Conservation (phyloP, 495 filamentous ascomycete species). For the Podospora bellae-mahoneyi region DNA sequence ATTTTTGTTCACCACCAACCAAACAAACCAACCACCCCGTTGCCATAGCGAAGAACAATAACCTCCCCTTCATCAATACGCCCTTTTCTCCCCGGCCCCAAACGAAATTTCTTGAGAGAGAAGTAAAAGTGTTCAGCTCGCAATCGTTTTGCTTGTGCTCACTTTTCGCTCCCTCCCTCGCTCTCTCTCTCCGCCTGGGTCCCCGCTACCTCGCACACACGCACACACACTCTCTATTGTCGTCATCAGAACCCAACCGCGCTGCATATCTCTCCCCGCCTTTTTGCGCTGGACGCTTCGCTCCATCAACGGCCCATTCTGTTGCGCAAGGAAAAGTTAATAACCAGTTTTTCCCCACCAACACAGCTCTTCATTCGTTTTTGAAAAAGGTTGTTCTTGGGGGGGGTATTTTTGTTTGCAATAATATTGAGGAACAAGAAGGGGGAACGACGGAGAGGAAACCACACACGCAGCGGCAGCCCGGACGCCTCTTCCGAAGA, state of each 20-base stretch:
- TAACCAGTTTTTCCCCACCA: too few relatives aligned
- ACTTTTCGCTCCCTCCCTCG: background rate
- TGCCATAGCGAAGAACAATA: background rate
- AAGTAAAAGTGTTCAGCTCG: too few relatives aligned
- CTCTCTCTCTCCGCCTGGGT: background rate
- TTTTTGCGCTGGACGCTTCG: too few relatives aligned
- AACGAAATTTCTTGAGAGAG: background rate
- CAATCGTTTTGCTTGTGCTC: background rate
- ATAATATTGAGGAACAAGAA: background rate
- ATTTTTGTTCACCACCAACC: background rate
- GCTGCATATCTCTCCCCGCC: too few relatives aligned
- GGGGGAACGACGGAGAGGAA: constrained; percentile 27
- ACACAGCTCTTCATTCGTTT: too few relatives aligned
- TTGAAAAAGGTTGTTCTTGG: too few relatives aligned
- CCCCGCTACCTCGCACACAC: background rate
- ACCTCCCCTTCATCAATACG: background rate
- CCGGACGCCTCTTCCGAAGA: constrained; percentile 36
- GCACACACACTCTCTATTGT: constrained; percentile 4
- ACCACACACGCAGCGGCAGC: constrained; percentile 34
- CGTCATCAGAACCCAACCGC: background rate
- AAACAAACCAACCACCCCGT: constrained; percentile 11
- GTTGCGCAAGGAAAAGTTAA: too few relatives aligned
- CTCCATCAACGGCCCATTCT: too few relatives aligned
- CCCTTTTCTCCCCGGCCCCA: background rate
- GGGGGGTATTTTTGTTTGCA: background rate